Conservation (phyloP, 176 grass and related monocot species). For the Zoysia japonica region DNA sequence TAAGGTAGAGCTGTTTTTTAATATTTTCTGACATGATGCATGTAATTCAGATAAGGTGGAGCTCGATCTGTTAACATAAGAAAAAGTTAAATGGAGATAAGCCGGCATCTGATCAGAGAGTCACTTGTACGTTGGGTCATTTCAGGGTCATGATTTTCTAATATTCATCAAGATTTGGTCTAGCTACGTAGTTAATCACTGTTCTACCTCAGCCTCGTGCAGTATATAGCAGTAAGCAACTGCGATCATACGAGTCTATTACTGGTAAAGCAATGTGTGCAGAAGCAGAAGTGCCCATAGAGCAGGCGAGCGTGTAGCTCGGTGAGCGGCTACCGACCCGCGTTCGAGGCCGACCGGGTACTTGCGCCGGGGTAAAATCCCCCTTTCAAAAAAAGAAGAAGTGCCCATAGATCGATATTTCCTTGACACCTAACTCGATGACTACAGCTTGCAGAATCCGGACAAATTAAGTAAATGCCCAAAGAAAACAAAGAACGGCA, state of each 20-base stretch:
- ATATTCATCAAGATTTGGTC: constrained; percentile 51
- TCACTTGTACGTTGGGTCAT: constrained; percentile 61
- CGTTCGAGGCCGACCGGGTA: no score
- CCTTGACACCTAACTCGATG: background rate
- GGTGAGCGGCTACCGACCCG: no score
- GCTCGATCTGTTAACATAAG: constrained; percentile 29
- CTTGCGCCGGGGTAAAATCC: no score
- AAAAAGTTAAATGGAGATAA: constrained; percentile 52
- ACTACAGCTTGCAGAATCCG: background rate
- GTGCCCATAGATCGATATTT: no score
- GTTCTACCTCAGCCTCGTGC: background rate
- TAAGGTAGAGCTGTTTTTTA: constrained; percentile 25
- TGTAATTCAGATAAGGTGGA: constrained; percentile 41
- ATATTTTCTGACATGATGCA: constrained; percentile 19
- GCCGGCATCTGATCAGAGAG: constrained; percentile 57
- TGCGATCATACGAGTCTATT: no score
- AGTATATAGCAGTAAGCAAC: no score
- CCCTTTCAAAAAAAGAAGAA: no score
- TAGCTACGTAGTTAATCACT: constrained; percentile 28
- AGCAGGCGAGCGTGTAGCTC: no score
- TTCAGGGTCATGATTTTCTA: constrained; percentile 44
- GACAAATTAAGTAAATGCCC: background rate
- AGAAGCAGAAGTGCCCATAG: no score
- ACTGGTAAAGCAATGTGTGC: no score
- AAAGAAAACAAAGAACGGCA: background rate